phyloP scores from a whole-genome alignment of 2,329 filamentous ascomycete genomes.

The Neofusicoccum laricinum region DNA sequence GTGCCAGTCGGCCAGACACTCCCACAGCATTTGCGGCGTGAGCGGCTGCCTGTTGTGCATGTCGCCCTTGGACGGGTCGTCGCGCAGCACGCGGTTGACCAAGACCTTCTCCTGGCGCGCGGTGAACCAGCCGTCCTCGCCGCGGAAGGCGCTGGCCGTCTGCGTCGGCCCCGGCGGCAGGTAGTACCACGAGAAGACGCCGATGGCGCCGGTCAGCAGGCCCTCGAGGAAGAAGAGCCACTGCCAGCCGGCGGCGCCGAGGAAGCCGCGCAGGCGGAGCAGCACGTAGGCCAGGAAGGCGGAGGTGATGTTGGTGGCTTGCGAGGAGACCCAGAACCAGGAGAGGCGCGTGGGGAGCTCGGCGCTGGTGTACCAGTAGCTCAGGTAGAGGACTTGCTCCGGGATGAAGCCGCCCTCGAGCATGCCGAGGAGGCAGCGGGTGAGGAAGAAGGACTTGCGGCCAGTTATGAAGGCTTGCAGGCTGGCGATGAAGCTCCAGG shows the following conservation, averaged over 20 bases:
- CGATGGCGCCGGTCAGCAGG: conserved; percentile 35
- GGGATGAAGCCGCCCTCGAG: conserved; percentile 57
- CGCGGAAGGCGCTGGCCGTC: conserved; percentile 57
- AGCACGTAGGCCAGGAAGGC: conserved; percentile 58
- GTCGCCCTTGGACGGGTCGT: conserved; percentile 54
- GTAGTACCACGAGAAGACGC: conserved; percentile 36
- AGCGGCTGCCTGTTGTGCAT: conserved; percentile 57
- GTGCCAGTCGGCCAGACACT: conserved; percentile 53
- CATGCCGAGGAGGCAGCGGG: conserved; percentile 43
- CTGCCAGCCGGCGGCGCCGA: conserved; percentile 54
- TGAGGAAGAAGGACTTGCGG: conserved; percentile 42
- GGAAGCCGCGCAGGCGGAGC: conserved; percentile 48
- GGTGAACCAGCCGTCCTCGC: conserved; percentile 62
- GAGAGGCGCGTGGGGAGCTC: conserved; percentile 67
- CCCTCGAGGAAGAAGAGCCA: conserved; percentile 53
- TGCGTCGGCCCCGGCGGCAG: conserved; percentile 56
- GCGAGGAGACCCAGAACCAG: conserved; percentile 69
- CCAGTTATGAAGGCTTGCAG: conserved; percentile 68
- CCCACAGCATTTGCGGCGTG: conserved; percentile 45
- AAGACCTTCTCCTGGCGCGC: conserved; percentile 67
- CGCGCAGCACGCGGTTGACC: conserved; percentile 60
- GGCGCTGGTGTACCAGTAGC: conserved; percentile 71
- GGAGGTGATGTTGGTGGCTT: conserved; percentile 53
- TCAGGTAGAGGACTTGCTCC: conserved; percentile 64
- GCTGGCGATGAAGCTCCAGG: conserved; percentile 51